Evolutionary conservation across 306 rosid genomes (phyloP), one percentile per base, ranked within the genome.

Genomic region (Citrullus amarus): DNA sequence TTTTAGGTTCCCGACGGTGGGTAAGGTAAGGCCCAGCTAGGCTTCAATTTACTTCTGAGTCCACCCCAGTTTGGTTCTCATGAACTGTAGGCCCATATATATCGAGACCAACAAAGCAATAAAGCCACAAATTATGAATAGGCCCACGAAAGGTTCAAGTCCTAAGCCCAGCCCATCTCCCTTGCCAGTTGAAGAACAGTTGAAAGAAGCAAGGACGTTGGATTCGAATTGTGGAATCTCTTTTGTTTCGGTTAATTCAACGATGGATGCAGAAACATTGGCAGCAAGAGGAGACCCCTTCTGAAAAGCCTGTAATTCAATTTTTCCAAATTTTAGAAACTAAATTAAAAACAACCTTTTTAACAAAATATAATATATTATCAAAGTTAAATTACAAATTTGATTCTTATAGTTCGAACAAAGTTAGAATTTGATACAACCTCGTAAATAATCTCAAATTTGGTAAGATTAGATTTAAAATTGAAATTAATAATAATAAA

Each of bases 131-230:
- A 85, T 78, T 3, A 5, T 38, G 72, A 90, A 85, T 8, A 87
- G 77, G 43, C 84, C 86, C 61, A 76, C 60, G 81, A 88, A 88
- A 22, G 92, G 90, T 6, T 6, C 83, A 22, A 78, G 85, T 18
- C 89, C 90, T 20, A 88, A 60, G 32, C 50, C 25, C 70, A 60
- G 34, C 41, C 60, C 82, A 32, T 76, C 54, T 18, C 9, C 66
- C 12, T 81, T 75, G 6, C 69, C 46, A 4, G 36, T 20, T 20
- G 87, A 18, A 9, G 88, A 78, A 71, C 92, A 87, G 22, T 82
- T 84, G 9, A 76, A 73, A 43, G 82, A 81, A 14, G 82, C 54
- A 13, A 86, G 75, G 83, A 88, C 59, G 25, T 55, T 44, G 2
- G 82, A 12, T 32, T 82, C 86, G 44, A 88, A 34, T 22, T 51